A percentile compares a stretch with the other conserved stretches of the same genome.
Evolutionary conservation across 306 rosid species (phyloP).

Genomic region (Acacia confusa): DNA sequence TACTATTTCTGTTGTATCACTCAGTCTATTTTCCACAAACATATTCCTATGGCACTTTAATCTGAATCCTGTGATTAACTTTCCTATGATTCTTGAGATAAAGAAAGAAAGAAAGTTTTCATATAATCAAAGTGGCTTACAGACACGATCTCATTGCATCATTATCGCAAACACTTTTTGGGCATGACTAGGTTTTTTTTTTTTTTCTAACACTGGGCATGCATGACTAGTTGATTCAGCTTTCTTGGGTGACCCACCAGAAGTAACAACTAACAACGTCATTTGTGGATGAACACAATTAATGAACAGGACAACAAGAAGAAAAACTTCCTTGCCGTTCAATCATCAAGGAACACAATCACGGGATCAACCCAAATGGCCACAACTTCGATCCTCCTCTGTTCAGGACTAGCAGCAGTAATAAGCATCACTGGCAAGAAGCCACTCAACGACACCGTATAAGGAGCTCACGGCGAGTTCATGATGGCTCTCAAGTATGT

Average conservation of each 20-base stretch:
- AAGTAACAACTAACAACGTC: not conserved
- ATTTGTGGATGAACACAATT: not conserved
- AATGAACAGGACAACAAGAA: conserved; percentile 79
- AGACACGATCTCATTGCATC: not conserved
- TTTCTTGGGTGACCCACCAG: not conserved
- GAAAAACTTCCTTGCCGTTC: conserved; percentile 89
- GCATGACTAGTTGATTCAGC: not conserved
- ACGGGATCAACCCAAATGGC: conserved; percentile 99
- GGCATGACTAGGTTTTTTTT: not conserved
- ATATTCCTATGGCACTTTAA: not conserved
- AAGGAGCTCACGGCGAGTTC: conserved; percentile 91
- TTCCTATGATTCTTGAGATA: not conserved
- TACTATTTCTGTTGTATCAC: not conserved
- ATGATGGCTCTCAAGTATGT: conserved; percentile 90
- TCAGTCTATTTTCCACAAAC: not conserved
- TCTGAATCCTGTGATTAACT: not conserved
- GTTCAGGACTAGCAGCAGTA: conserved; percentile 85
- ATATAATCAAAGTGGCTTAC: not conserved
- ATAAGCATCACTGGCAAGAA: conserved; percentile 92
- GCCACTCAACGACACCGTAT: conserved; percentile 73
- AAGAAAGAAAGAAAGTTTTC: not conserved
- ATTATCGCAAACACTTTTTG: not conserved
- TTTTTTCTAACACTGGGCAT: no score
- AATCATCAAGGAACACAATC: conserved; percentile 76
- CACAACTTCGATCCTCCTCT: conserved; percentile 76